Percentiles rank a stretch among this genome's conserved stretches.
Conservation (phyloP, 2,329 filamentous ascomycete species). For the Alternaria viburni region DNA sequence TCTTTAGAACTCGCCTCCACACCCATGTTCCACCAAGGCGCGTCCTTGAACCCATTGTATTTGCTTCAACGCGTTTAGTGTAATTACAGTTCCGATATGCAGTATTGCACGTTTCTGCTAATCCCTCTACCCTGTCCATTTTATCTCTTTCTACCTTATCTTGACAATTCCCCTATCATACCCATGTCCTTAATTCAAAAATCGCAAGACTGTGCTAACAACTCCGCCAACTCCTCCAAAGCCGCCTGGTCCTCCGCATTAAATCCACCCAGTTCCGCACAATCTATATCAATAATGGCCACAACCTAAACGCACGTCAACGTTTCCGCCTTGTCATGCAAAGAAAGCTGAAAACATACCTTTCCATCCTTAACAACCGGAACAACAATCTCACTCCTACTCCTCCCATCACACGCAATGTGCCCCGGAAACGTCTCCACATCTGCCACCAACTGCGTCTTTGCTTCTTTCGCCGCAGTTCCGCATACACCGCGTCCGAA, state of each 20-base stretch:
- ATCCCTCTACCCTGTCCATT: not conserved
- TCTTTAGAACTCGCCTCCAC: not conserved
- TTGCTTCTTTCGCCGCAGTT: constrained; percentile 64
- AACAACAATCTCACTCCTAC: constrained; percentile 81
- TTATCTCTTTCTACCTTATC: not conserved
- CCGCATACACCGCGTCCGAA: constrained; percentile 80
- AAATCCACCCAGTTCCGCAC: constrained; percentile 70
- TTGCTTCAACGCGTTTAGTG: not conserved
- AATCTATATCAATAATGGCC: constrained; percentile 82
- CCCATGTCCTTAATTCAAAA: constrained; percentile 20
- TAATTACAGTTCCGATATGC: not conserved
- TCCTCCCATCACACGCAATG: constrained; percentile 80
- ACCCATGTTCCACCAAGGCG: not conserved
- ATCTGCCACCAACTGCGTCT: constrained; percentile 71
- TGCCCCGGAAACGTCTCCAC: constrained; percentile 79
- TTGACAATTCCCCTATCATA: not conserved
- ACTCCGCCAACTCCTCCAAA: constrained; percentile 65
- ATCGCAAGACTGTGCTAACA: constrained; percentile 44
- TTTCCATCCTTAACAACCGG: constrained; percentile 65
- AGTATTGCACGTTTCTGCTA: not conserved
- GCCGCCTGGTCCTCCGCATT: constrained; percentile 69
- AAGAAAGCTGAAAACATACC: no score
- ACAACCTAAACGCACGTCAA: no score
- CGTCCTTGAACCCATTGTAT: not conserved
- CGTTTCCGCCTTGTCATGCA: no score